Conservation (phyloP, 345 rosid species). For the Rhizophora mangle region DNA sequence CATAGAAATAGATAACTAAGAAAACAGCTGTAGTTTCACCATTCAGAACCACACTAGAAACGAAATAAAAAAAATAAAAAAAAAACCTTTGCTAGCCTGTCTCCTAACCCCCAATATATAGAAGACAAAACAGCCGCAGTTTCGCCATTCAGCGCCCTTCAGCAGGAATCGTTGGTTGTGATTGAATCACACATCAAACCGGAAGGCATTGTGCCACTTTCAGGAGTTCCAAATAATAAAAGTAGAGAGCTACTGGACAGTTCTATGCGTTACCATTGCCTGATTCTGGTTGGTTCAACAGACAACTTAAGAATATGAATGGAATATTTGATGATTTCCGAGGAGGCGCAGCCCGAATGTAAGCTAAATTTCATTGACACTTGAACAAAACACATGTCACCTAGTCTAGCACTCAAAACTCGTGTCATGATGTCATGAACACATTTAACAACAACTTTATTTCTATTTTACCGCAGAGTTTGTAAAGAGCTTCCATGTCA, state of each 20-base stretch:
- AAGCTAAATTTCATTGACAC: slow-evolving; percentile 19
- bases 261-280: background rate
- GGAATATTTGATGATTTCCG: slow-evolving; percentile 57
- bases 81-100: no score
- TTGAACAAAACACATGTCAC: background rate
- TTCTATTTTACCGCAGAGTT: slow-evolving; percentile 47
- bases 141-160: background rate
- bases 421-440: background rate
- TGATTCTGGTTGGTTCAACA: slow-evolving; percentile 19
- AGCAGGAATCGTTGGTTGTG: slow-evolving; percentile 53
- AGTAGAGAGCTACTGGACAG: background rate
- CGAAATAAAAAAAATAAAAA: no score
- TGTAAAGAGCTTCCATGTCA: slow-evolving; percentile 49
- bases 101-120: no score
- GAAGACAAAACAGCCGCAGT: background rate
- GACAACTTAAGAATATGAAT: slow-evolving; percentile 47
- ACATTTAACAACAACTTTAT: background rate
- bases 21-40: no score
- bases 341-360: slow-evolving; percentile 52
- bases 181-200: slow-evolving; percentile 80
- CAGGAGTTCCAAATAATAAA: background rate
- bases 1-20: no score
- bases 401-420: no score
- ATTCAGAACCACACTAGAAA: no score
- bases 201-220: slow-evolving; percentile 44